Evolutionary conservation across 2,329 filamentous ascomycete species (phyloP).

Genomic region (Hypoxylon sp.): DNA sequence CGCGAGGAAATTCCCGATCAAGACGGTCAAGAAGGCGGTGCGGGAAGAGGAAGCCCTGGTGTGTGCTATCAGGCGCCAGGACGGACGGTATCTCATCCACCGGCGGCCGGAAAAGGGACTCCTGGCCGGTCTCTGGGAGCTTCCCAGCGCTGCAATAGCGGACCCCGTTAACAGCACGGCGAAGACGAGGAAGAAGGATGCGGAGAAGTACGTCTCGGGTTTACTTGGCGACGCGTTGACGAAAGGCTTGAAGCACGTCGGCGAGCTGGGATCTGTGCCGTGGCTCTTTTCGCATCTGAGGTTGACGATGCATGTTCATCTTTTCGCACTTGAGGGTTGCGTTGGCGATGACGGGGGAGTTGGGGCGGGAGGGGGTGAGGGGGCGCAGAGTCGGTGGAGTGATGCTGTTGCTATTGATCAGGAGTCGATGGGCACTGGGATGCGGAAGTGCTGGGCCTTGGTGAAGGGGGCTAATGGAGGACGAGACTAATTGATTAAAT

Average conservation of each 20-base stretch:
- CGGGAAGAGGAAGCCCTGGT: slow-evolving; percentile 66
- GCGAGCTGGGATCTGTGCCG: slow-evolving; percentile 64
- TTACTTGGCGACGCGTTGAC: slow-evolving; percentile 43
- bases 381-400: slow-evolving; percentile 52
- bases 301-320: slow-evolving; percentile 68
- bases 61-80: slow-evolving; percentile 61
- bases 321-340: slow-evolving; percentile 57
- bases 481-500: slow-evolving; percentile 12
- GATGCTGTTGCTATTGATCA: slow-evolving; percentile 55
- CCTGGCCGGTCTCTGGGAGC: slow-evolving; percentile 68
- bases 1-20: slow-evolving; percentile 65
- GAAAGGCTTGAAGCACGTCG: slow-evolving; percentile 49
- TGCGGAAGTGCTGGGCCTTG: slow-evolving; percentile 68
- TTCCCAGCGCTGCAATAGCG: slow-evolving; percentile 61
- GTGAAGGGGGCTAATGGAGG: slow-evolving; percentile 48
- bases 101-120: slow-evolving; percentile 66
- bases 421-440: slow-evolving; percentile 70
- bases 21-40: slow-evolving; percentile 63
- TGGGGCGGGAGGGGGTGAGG: slow-evolving; percentile 3
- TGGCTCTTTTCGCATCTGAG: slow-evolving; percentile 70
- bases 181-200: slow-evolving; percentile 53
- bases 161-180: slow-evolving; percentile 47
- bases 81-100: slow-evolving; percentile 62
- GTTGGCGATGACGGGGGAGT: not conserved
- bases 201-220: slow-evolving; percentile 52